These are phyloP conservation scores for Colletotrichum sp. DNA, from an alignment of 2,329 filamentous ascomycete species.

Conservation along the genomic window DNA sequence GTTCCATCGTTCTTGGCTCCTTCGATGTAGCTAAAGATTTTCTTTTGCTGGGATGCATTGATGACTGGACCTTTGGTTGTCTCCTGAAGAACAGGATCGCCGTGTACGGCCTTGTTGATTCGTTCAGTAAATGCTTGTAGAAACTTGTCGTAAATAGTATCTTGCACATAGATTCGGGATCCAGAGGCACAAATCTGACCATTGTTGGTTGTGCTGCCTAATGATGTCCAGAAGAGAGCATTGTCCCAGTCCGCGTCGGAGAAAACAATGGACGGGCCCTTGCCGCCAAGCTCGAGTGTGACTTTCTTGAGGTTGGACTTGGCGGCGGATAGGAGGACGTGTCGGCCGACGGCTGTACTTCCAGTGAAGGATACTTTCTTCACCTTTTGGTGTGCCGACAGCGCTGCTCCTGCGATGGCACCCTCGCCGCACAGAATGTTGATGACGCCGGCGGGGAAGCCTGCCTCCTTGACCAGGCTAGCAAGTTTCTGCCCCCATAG, in stretches of 20 bases:
- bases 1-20: neutral
- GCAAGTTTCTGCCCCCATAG: neutral
- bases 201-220: neutral
- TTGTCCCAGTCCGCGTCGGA: neutral
- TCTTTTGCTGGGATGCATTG: neutral
- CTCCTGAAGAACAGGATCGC: neutral
- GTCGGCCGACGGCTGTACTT: neutral
- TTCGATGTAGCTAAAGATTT: neutral
- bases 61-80: neutral
- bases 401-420: neutral
- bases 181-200: neutral
- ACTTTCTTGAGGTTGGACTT: neutral
- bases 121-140: constrained; percentile 50
- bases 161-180: neutral
- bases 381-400: neutral
- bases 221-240: neutral
- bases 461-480: neutral
- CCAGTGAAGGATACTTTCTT: neutral
- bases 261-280: neutral
- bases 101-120: neutral
- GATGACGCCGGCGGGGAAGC: neutral
- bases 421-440: neutral
- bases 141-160: neutral
- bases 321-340: neutral
- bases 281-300: neutral